phyloP scores from a whole-genome alignment of 306 rosid species.

The Datisca glomerata region DNA sequence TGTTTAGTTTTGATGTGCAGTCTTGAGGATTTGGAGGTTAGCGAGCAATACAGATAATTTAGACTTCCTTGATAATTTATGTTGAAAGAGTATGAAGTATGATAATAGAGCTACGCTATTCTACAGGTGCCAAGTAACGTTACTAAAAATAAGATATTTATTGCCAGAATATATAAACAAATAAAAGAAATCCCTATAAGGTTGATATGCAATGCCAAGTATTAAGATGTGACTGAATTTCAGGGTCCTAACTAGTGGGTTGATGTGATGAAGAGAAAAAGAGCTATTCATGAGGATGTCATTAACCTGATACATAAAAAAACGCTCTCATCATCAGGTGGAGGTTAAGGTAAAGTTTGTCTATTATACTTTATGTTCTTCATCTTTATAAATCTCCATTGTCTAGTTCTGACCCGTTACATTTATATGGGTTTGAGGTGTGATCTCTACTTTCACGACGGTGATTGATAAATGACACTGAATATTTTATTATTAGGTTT shows the following conservation, averaged over 20 bases:
- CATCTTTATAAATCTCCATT: not conserved
- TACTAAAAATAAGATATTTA: too few relatives aligned
- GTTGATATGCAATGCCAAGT: too few relatives aligned
- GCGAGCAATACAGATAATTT: too few relatives aligned
- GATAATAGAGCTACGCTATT: too few relatives aligned
- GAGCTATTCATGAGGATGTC: conserved; percentile 73
- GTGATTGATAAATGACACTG: too few relatives aligned
- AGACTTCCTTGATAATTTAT: too few relatives aligned
- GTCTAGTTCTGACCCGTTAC: not conserved
- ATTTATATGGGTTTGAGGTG: not conserved
- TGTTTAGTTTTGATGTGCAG: too few relatives aligned
- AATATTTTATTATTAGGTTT: not conserved
- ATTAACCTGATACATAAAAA: conserved; percentile 60
- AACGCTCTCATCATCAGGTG: conserved; percentile 27
- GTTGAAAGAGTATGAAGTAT: too few relatives aligned
- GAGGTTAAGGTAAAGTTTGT: conserved; percentile 35
- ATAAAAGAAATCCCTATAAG: too few relatives aligned
- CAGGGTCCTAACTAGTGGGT: conserved; percentile 79
- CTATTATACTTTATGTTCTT: not conserved
- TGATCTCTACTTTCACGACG: conserved; percentile 12
- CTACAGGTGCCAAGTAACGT: too few relatives aligned
- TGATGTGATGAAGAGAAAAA: conserved; percentile 88
- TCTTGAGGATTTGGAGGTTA: too few relatives aligned
- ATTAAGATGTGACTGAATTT: conserved; percentile 17
- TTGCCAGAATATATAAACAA: too few relatives aligned